Percentiles rank a stretch among this genome's conserved stretches.
Conservation (phyloP, 495 filamentous ascomycete genomes). For the Aspergillus egyptiacus region DNA sequence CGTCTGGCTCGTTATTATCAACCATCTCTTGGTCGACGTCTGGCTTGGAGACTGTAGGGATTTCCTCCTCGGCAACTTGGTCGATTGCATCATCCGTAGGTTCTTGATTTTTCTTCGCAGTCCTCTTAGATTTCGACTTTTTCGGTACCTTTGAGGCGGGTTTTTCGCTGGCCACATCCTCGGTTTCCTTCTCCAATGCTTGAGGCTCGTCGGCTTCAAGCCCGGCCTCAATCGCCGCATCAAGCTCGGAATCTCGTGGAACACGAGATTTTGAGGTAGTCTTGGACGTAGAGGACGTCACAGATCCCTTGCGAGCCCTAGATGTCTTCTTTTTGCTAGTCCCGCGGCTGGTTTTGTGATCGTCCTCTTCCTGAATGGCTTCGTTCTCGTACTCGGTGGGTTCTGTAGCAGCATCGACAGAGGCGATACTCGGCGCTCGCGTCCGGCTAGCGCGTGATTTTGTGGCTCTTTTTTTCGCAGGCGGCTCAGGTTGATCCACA, state of each 20-base stretch:
- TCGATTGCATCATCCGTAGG: conserved; percentile 32
- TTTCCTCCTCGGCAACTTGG: conserved; percentile 39
- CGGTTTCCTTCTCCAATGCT: background rate
- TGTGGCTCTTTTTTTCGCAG: conserved; percentile 61
- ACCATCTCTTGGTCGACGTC: background rate
- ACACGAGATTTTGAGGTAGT: conserved; percentile 29
- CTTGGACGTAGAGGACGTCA: conserved; percentile 43
- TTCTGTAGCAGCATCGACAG: conserved; percentile 18
- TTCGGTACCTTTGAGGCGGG: conserved; percentile 32
- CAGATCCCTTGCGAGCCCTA: conserved; percentile 49
- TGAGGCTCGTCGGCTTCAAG: conserved; percentile 34
- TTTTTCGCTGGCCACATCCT: conserved; percentile 24
- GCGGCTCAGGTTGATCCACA: conserved; percentile 31
- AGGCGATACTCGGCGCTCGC: conserved; percentile 19
- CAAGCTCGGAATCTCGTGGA: conserved; percentile 59
- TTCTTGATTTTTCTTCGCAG: conserved; percentile 27
- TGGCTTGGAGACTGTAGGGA: conserved; percentile 33
- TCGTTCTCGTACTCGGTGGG: conserved; percentile 21
- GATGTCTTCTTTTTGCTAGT: conserved; percentile 37
- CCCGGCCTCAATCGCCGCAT: conserved; percentile 62
- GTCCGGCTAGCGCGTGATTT: conserved; percentile 42
- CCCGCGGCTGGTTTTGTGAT: conserved; percentile 34
- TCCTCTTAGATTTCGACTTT: conserved; percentile 36
- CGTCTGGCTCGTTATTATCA: background rate
- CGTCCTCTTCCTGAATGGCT: conserved; percentile 22